phyloP scores from a whole-genome alignment of 441 rosid species.

The Euphorbia corollata region DNA sequence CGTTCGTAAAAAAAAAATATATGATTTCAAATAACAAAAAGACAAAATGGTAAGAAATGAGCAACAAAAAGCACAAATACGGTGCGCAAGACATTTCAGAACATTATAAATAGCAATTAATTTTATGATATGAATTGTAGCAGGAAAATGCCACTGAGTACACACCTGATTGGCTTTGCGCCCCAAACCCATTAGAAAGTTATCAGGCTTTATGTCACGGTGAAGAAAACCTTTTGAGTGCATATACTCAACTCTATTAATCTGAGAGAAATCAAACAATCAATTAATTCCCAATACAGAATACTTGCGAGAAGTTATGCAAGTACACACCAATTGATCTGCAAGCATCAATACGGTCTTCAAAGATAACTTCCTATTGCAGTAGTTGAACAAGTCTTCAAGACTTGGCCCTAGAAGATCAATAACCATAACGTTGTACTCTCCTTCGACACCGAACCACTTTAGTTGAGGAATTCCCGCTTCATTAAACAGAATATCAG shows the following conservation, averaged over 20 bases:
- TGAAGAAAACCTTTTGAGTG: constrained; percentile 96
- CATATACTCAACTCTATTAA: constrained; percentile 87
- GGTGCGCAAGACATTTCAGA: no score
- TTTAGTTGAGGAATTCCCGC: constrained; percentile 87
- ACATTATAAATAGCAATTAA: no score
- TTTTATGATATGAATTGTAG: no score
- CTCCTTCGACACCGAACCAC: constrained; percentile 94
- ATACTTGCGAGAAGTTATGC: constrained; percentile 8
- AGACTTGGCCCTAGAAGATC: constrained; percentile 95
- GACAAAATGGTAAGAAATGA: no score
- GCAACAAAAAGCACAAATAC: no score
- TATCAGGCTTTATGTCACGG: constrained; percentile 97
- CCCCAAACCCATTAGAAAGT: constrained; percentile 88
- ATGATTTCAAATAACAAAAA: no score
- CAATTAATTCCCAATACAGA: constrained; percentile 11
- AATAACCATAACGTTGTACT: constrained; percentile 84
- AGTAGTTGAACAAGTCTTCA: constrained; percentile 88
- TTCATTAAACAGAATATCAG: constrained; percentile 27
- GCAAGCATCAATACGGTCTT: constrained; percentile 97
- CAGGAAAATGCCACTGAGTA: no score
- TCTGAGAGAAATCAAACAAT: constrained; percentile 31
- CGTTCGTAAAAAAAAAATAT: no score
- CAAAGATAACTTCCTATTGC: constrained; percentile 69
- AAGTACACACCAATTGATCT: constrained; percentile 69
- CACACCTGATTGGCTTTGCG: constrained; percentile 97